Base-by-base conservation (phyloP, 306 rosid genomes). In the Crataegus laevigata region DNA sequence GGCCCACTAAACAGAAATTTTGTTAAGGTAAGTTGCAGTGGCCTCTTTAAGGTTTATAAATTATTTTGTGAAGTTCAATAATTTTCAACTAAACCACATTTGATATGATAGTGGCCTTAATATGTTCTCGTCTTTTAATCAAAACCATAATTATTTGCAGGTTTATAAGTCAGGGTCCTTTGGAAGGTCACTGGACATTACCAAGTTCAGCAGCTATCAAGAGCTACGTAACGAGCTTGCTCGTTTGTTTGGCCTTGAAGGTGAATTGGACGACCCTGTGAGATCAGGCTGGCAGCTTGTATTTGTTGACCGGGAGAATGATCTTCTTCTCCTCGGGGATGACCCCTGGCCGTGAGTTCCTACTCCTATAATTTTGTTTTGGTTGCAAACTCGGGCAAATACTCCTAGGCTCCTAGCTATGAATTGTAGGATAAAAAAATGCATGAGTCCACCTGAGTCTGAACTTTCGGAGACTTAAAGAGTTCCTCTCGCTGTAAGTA, bases 201-300 rank as follows among this genome's bases (percentile, higher is more conserved):
- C 98, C 32, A 90, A 89, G 83, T 93, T 90, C 84, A 86, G 90
- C 82, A 93, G 84, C 89, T 90, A 93, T 82, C 87, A 76, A 18
- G 96, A 93, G 86, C 87, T 93, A 83, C 94, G 98, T 60, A 65
- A 92, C 6, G 98, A 89, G 88, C 90, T 93, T 60, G 96, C 98
- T 86, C 90, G 81, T 11, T 83, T 90, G 98, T 93, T 93, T 81
- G 84, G 90, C 73, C 92, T 90, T 83, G 91, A 89, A 85, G 90
- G 94, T 68, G 90, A 90, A 80, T 78, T 93, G 87, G 98, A 93
- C 86, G 96, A 89, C 86, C 96, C 94, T 76, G 81, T 87, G 79
- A 93, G 98, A 93, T 93, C 98, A 93, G 96, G 98, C 98, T 93
- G 98, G 98, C 96, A 93, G 98, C 98, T 93, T 93, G 96, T 93